Base-by-base conservation (phyloP, 768 basidiomycete species). In the Roridomyces roridus region DNA sequence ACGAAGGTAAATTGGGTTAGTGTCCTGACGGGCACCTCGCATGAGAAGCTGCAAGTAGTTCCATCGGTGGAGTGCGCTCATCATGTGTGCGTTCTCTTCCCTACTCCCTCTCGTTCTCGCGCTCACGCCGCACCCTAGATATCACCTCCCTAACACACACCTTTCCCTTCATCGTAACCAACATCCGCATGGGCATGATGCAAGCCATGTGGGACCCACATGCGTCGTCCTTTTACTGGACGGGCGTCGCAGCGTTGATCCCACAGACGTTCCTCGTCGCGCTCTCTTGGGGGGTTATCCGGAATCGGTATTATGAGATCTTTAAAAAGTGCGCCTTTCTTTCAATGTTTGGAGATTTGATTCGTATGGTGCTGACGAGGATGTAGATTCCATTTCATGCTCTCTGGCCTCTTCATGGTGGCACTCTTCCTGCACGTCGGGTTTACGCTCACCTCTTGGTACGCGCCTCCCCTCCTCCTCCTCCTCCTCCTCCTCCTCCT, bases 11-110 rank as follows among this genome's bases (percentile, higher is more conserved):
- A 74, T 58, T 58, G 67, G n/a, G 64, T 76, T 39, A 65, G 64
- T 6, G 40, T 72, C 18, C 40, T 76, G 21, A 70, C 72, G 6
- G 67, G 68, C 35, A 65, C 67, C 1, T 70, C 72, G 29, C 73
- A 76, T 62, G 74, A 76, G 56, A 72, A 72, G 41, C 68, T 74
- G 10, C 74, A 77, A 57, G 71, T 74, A n/a, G 7, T 71, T 67
- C 54, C 75, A 77, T 55, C 70, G 72, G 25, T 74, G 73, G 73
- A 51, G 68, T 0, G 70, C 72, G 7, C 40, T 64, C 36, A 49
- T 74, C 28, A 74, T 74, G 72, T 74, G 72, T 74, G 57, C 6
- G 70, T 62, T 47, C 2, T 35, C 46, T 25, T 42, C 20, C 9
- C 23, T 28, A 14, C 15, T 12, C n/a, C 28, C 10, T 24, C 18